Conservation (phyloP, 2,329 filamentous ascomycete genomes). For the Apiospora kogelbergensis region DNA sequence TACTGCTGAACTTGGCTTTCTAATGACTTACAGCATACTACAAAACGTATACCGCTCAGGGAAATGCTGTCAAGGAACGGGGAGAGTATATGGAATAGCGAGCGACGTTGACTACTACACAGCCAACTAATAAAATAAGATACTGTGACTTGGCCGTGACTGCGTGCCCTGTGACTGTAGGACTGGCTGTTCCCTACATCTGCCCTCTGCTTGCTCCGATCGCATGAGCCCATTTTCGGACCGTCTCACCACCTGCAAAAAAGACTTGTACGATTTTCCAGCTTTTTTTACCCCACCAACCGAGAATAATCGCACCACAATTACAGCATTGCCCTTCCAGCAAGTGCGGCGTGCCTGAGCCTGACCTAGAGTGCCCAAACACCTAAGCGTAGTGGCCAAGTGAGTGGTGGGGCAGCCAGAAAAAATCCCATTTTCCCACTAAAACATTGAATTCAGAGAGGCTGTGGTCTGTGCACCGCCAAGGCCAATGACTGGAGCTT, state of each 20-base stretch:
- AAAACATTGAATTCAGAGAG: conserved; percentile 1
- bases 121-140: not conserved
- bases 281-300: not conserved
- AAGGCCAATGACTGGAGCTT: not conserved
- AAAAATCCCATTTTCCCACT: conserved; percentile 5
- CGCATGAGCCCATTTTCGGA: conserved; percentile 4
- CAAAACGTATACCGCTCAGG: not conserved
- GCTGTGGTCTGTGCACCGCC: not conserved
- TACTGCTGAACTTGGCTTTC: not conserved
- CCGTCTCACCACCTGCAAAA: not conserved
- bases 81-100: not conserved
- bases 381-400: not conserved
- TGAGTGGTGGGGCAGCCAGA: not conserved
- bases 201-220: not conserved
- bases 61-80: not conserved
- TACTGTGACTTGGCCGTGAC: not conserved
- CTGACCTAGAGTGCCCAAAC: not conserved
- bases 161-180: not conserved
- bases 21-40: conserved; percentile 1
- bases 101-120: not conserved
- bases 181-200: not conserved
- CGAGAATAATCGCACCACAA: conserved; percentile 7
- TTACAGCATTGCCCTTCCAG: not conserved
- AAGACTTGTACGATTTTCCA: not conserved
- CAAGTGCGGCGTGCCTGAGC: not conserved